Percentiles rank a stretch among this genome's conserved stretches.
Conservation (phyloP, 2,329 filamentous ascomycete species). For the Calonectria multiphialidica region DNA sequence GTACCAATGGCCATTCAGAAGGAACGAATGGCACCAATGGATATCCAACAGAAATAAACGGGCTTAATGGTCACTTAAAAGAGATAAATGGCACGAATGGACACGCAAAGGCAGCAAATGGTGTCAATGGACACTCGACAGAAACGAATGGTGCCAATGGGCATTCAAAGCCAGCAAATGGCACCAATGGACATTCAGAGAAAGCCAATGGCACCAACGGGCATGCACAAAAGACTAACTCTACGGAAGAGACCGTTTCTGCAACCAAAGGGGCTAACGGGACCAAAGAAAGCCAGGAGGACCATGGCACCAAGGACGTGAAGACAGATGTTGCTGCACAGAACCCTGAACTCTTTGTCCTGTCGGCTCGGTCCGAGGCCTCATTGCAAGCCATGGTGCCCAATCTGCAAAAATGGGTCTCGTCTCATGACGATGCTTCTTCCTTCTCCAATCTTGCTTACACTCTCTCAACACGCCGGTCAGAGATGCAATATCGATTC, state of each 20-base stretch:
- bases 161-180: neutral
- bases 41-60: neutral
- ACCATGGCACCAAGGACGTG: neutral
- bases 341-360: conserved; percentile 22
- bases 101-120: neutral
- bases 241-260: neutral
- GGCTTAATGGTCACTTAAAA: no score
- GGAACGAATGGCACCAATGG: neutral
- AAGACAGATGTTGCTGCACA: neutral
- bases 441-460: conserved; percentile 26
- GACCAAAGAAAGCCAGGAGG: neutral
- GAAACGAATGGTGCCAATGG: neutral
- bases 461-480: conserved; percentile 26
- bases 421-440: conserved; percentile 5
- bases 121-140: neutral
- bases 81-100: neutral
- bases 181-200: neutral
- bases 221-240: neutral
- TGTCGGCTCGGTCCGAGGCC: conserved; percentile 24
- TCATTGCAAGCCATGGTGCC: conserved; percentile 21
- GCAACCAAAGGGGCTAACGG: neutral
- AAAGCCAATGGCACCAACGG: conserved; percentile 7
- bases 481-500: conserved; percentile 20
- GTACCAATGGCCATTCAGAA: neutral
- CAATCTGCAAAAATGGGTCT: conserved; percentile 24